Conservation (phyloP, 768 basidiomycete genomes). For the Jaapia argillacea region DNA sequence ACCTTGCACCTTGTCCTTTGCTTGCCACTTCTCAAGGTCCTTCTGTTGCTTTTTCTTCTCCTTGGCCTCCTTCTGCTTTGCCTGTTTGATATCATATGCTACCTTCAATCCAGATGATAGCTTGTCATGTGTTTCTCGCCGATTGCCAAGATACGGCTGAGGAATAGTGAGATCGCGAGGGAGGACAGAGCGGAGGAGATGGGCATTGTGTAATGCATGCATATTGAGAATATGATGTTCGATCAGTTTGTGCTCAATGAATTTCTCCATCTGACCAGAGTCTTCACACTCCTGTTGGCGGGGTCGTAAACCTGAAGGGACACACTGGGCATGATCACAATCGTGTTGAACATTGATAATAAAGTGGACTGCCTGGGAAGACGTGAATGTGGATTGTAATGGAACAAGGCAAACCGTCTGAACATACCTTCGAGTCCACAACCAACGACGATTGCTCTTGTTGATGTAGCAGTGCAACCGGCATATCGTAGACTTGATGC, state of each 20-base stretch:
- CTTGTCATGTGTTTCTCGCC: neutral
- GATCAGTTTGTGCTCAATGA: slow-evolving; percentile 12
- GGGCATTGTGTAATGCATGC: slow-evolving; percentile 18
- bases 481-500: neutral
- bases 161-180: slow-evolving; percentile 2
- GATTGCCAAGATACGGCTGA: slow-evolving; percentile 1
- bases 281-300: slow-evolving; percentile 2
- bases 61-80: neutral
- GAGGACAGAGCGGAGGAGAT: slow-evolving; percentile 7
- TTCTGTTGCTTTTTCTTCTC: neutral
- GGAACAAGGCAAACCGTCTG: neutral
- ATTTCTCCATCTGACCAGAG: slow-evolving; percentile 1
- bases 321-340: slow-evolving; percentile 1
- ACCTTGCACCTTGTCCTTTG: too few relatives aligned
- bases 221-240: slow-evolving; percentile 17
- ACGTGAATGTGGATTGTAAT: neutral
- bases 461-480: neutral
- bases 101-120: neutral
- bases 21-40: too few relatives aligned
- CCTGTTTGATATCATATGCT: neutral
- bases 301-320: neutral
- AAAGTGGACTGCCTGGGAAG: slow-evolving; percentile 3
- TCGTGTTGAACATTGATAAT: slow-evolving; percentile 6
- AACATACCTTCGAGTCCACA: neutral
- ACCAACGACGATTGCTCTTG: neutral